A percentile compares a stretch with the other conserved stretches of the same genome.
Conservation (phyloP, 2,329 filamentous ascomycete genomes). For the Pestalotiopsis sp. region DNA sequence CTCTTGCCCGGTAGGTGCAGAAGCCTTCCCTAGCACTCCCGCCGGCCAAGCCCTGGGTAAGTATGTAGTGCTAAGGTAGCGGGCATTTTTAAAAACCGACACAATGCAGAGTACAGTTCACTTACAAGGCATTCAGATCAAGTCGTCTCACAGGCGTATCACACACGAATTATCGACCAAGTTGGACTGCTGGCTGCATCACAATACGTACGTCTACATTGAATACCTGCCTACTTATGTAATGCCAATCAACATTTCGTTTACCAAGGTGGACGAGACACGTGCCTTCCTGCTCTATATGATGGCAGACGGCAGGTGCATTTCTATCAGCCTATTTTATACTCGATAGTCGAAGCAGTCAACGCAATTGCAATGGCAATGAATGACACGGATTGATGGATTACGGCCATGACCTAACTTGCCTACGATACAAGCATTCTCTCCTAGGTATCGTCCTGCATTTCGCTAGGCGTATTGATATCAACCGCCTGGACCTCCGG, state of each 20-base stretch:
- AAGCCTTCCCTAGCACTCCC: conserved; percentile 5
- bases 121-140: too few species aligned
- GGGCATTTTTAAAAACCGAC: background rate
- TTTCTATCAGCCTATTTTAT: too few species aligned
- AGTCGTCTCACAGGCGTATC: background rate
- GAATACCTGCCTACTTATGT: background rate
- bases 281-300: background rate
- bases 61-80: background rate
- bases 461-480: background rate
- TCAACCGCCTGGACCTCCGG: background rate
- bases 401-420: too few species aligned
- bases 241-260: background rate
- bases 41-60: conserved; percentile 1
- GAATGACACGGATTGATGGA: too few species aligned
- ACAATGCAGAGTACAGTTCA: too few species aligned
- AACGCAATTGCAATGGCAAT: too few species aligned
- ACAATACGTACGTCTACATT: background rate
- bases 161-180: background rate
- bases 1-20: conserved; percentile 3
- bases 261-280: background rate
- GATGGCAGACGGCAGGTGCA: too few species aligned
- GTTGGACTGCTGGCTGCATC: background rate
- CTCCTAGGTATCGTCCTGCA: background rate
- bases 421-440: too few species aligned
- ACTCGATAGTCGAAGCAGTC: too few species aligned